Evolutionary conservation across 257 asterid species (phyloP).

Genomic region (Primulina eburnea): DNA sequence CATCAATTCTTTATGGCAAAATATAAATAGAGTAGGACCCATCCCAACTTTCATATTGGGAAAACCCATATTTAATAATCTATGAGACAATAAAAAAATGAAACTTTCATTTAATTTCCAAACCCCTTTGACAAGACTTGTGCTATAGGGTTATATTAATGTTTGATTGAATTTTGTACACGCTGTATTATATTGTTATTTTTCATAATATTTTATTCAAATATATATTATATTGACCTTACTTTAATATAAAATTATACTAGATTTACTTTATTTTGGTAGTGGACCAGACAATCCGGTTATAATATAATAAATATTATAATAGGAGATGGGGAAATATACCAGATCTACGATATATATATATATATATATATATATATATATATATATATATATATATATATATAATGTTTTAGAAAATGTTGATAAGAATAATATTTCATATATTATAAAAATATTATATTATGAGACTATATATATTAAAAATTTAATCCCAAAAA

Average conservation of each 20-base stretch:
- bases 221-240: constrained; percentile 46
- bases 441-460: constrained; percentile 1
- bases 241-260: constrained; percentile 24
- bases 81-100: neutral
- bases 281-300: constrained; percentile 63
- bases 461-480: neutral
- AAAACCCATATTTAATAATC: neutral
- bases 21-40: constrained; percentile 37
- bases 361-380: no score
- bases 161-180: constrained; percentile 4
- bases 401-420: no score
- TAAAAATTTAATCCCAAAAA: neutral
- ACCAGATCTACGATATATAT: no score
- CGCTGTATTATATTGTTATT: constrained; percentile 23
- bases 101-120: no score
- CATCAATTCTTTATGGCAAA: no score
- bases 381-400: no score
- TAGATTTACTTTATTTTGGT: constrained; percentile 28
- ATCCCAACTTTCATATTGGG: constrained; percentile 30
- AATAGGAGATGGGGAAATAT: neutral
- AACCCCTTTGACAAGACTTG: neutral
- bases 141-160: constrained; percentile 2
- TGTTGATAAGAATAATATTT: no score
- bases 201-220: constrained; percentile 13
- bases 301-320: constrained; percentile 16